These are phyloP conservation scores for Planoprotostelium fungivorum DNA, from an alignment of 78 protist genomes.

Conservation along the genomic window DNA sequence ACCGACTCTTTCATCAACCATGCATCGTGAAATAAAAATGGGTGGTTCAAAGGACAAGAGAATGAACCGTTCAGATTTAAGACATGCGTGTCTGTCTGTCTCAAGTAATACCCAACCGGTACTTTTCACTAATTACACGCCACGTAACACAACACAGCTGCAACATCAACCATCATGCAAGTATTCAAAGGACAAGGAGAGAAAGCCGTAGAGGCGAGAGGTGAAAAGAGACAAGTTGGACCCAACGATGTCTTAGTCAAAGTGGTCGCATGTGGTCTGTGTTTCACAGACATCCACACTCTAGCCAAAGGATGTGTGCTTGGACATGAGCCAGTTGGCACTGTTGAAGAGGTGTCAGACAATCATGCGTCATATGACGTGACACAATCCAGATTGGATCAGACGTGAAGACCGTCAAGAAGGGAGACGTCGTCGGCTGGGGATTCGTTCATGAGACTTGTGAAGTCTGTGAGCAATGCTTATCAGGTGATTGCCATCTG, in stretches of 20 bases:
- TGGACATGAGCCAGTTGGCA: background rate
- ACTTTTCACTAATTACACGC: too few species aligned
- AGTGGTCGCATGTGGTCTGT: background rate
- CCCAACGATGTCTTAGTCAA: background rate
- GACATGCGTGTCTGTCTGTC: too few species aligned
- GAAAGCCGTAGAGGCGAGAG: too few species aligned
- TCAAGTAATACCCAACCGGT: too few species aligned
- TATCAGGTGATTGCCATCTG: background rate
- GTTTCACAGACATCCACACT: background rate
- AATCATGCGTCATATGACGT: too few species aligned
- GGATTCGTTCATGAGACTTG: background rate
- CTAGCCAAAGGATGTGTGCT: background rate
- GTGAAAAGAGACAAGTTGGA: background rate
- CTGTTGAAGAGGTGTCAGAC: background rate
- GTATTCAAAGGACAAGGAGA: too few species aligned
- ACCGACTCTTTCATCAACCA: too few species aligned
- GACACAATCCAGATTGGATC: background rate
- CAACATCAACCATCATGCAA: too few species aligned
- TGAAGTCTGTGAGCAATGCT: background rate
- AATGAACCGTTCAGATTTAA: too few species aligned
- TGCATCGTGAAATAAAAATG: too few species aligned
- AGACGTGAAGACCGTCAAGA: background rate
- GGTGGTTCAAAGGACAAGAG: too few species aligned
- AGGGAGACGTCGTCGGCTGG: background rate
- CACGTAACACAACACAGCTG: too few species aligned